Percentiles rank a stretch among this genome's conserved stretches.
These are phyloP conservation scores for Annulohypoxylon bovei DNA, from an alignment of 495 filamentous ascomycete genomes.

Conservation along the genomic window DNA sequence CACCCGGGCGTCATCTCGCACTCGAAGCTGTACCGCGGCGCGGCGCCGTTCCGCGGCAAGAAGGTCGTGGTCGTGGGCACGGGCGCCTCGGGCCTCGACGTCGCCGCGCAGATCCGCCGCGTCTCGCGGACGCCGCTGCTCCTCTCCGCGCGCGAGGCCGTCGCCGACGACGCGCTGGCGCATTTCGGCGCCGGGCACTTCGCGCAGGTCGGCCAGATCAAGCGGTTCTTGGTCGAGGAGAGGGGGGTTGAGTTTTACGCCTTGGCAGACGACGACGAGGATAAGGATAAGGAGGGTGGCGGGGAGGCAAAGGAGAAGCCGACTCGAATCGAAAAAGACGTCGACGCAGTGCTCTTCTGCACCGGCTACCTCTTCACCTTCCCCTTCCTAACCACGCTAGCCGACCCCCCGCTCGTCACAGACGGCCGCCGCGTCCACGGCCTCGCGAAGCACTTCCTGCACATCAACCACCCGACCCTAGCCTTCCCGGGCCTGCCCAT, in stretches of 20 bases:
- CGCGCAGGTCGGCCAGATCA: constrained; percentile 53
- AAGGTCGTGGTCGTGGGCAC: constrained; percentile 78
- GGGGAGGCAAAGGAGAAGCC: constrained; percentile 39
- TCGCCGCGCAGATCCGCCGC: constrained; percentile 75
- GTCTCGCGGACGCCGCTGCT: constrained; percentile 52
- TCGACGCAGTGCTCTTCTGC: constrained; percentile 77
- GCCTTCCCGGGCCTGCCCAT: constrained; percentile 79
- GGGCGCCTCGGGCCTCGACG: constrained; percentile 81
- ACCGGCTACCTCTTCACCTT: constrained; percentile 79
- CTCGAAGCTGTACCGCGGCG: constrained; percentile 78
- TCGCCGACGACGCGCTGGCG: constrained; percentile 43
- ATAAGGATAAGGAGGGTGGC: neutral
- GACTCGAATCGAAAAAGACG: constrained; percentile 58
- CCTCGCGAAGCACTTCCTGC: constrained; percentile 81
- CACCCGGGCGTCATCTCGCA: constrained; percentile 77
- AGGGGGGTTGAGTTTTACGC: constrained; percentile 49
- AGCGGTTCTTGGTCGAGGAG: constrained; percentile 51
- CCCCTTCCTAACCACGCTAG: constrained; percentile 71
- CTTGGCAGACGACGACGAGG: neutral
- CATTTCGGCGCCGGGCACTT: constrained; percentile 44
- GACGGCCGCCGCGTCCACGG: constrained; percentile 74
- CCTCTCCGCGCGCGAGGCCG: constrained; percentile 52
- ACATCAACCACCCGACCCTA: constrained; percentile 77
- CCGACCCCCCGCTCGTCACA: constrained; percentile 66
- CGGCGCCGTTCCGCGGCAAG: constrained; percentile 64